Conservation (phyloP, 768 basidiomycete species). For the Tulasnella sp. region DNA sequence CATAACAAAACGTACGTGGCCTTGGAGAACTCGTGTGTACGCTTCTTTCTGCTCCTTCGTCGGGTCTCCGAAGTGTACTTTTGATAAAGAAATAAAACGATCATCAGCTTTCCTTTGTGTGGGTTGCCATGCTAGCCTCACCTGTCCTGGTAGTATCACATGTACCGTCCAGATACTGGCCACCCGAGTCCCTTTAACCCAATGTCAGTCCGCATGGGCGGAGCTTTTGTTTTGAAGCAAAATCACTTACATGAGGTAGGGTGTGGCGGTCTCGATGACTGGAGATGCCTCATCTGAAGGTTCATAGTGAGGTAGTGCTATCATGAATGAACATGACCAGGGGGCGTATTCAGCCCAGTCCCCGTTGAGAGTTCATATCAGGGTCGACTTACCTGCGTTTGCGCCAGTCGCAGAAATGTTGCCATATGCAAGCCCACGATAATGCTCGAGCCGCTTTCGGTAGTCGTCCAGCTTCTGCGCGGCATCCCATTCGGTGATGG, state of each 20-base stretch:
- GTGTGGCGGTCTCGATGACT: constrained; percentile 64
- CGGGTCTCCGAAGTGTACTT: constrained; percentile 73
- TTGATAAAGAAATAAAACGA: no score
- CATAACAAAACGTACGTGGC: constrained; percentile 56
- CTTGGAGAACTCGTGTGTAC: constrained; percentile 90
- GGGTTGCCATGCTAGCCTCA: not conserved
- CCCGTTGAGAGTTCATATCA: not conserved
- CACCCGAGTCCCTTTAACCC: constrained; percentile 73
- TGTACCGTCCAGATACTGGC: constrained; percentile 82
- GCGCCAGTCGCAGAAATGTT: constrained; percentile 82
- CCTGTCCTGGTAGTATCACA: constrained; percentile 38
- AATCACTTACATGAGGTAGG: constrained; percentile 72
- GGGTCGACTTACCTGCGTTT: constrained; percentile 51
- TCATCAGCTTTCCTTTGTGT: no score
- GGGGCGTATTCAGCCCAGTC: constrained; percentile 1
- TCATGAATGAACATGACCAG: not conserved
- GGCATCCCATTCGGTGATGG: constrained; percentile 85
- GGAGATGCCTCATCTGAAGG: constrained; percentile 58
- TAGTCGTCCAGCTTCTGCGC: constrained; percentile 72
- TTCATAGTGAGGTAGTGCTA: constrained; percentile 85
- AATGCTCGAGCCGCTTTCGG: constrained; percentile 56
- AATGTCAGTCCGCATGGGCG: constrained; percentile 12
- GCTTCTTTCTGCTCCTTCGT: constrained; percentile 80
- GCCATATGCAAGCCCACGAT: constrained; percentile 79
- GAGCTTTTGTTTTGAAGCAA: not conserved